phyloP scores from a whole-genome alignment of 2,329 filamentous ascomycete species.

The Phyllosticta citriasiana region DNA sequence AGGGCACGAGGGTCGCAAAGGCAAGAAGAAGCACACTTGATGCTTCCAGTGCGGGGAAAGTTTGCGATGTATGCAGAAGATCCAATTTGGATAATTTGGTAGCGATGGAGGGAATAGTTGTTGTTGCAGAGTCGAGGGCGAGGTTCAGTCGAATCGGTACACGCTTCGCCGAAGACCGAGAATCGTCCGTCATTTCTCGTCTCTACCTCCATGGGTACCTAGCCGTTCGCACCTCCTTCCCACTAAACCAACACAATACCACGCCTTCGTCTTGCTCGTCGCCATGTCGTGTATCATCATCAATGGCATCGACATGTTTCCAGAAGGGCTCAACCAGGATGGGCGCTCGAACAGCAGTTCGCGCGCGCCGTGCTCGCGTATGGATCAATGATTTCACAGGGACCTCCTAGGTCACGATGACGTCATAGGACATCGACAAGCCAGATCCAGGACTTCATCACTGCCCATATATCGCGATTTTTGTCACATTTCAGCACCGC shows the following conservation, averaged over 20 bases:
- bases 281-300: not conserved
- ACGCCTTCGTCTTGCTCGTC: not conserved
- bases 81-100: too few species aligned
- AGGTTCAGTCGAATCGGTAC: not conserved
- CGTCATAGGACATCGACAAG: not conserved
- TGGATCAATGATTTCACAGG: not conserved
- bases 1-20: too few species aligned
- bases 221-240: not conserved
- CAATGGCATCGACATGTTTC: not conserved
- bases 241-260: not conserved
- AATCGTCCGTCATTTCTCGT: not conserved
- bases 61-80: too few species aligned
- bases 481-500: not conserved
- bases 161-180: not conserved
- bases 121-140: too few species aligned
- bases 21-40: too few species aligned
- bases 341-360: not conserved
- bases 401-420: not conserved
- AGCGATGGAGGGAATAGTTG: too few species aligned
- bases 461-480: not conserved
- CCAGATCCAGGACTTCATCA: not conserved
- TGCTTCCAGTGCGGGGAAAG: too few species aligned
- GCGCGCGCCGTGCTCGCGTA: not conserved
- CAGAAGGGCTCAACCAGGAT: not conserved
- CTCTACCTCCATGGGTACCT: too few species aligned